Percentiles rank a stretch among this genome's conserved stretches.
phyloP scores from a whole-genome alignment of 2,329 filamentous ascomycete species.

The Xylaria sp. region DNA sequence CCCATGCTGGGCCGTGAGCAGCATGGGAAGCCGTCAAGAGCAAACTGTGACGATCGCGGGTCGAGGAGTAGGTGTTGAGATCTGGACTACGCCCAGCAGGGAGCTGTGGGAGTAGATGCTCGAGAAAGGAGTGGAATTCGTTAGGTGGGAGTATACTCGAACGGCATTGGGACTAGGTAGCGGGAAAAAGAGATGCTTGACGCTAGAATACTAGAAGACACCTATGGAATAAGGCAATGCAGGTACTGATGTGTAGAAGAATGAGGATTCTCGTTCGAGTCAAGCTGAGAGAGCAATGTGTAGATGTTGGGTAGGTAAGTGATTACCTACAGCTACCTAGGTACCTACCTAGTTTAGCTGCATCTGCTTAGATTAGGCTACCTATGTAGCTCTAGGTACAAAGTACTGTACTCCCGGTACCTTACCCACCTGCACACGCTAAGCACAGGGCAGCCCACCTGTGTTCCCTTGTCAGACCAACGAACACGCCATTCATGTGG shows the following conservation, averaged over 20 bases:
- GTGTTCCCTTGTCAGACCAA: slow-evolving; percentile 12
- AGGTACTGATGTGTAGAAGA: slow-evolving; percentile 5
- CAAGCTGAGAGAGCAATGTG: not conserved
- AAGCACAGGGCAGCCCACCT: not conserved
- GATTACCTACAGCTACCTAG: not conserved
- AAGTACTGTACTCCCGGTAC: too few species aligned
- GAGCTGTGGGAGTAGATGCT: not conserved
- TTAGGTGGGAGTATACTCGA: slow-evolving; percentile 7
- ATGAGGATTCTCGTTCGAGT: not conserved
- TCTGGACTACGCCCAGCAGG: not conserved
- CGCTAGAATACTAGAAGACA: not conserved
- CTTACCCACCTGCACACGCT: too few species aligned
- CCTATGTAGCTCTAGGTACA: too few species aligned
- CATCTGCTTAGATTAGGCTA: too few species aligned
- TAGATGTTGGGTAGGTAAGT: not conserved
- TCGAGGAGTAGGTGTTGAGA: not conserved
- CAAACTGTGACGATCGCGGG: not conserved
- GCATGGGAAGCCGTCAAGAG: slow-evolving; percentile 15
- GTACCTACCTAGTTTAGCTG: too few species aligned
- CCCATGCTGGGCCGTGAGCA: slow-evolving; percentile 30
- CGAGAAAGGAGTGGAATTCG: not conserved
- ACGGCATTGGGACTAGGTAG: not conserved
- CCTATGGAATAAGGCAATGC: not conserved
- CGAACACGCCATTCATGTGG: not conserved
- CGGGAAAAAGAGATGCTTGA: not conserved